phyloP scores from a whole-genome alignment of 305 asterid genomes.

The Salvia sclarea region DNA sequence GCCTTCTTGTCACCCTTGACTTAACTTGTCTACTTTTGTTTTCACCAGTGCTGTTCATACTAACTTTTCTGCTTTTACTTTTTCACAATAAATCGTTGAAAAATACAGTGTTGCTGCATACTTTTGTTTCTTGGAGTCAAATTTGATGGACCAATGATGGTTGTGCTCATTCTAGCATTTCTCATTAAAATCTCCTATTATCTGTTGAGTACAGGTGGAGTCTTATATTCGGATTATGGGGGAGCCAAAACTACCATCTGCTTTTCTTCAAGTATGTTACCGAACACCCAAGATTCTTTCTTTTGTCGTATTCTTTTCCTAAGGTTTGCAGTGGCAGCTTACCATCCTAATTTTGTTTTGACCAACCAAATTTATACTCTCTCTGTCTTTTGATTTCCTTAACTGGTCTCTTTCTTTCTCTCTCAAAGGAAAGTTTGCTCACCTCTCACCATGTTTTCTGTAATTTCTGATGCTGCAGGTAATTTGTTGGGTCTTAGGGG shows the following conservation, averaged over 20 bases:
- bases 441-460: conserved; percentile 14
- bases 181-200: conserved; percentile 31
- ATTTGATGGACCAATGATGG: conserved; percentile 25
- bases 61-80: background rate
- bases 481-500: conserved; percentile 99
- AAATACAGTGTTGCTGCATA: conserved; percentile 3
- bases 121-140: background rate
- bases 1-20: conserved; percentile 5
- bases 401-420: background rate
- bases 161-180: conserved; percentile 30
- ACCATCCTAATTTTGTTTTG: background rate
- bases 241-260: conserved; percentile 96
- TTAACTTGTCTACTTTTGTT: conserved; percentile 10
- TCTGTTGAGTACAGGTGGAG: conserved; percentile 73
- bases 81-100: conserved; percentile 8
- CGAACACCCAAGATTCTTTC: conserved; percentile 21
- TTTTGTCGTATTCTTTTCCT: conserved; percentile 5
- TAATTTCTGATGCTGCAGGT: conserved; percentile 49
- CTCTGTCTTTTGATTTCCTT: background rate
- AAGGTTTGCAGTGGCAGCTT: conserved; percentile 4
- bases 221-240: conserved; percentile 86
- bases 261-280: conserved; percentile 81
- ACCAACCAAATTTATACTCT: background rate
- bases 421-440: conserved; percentile 4
- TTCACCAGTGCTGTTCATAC: conserved; percentile 1